Evolutionary conservation across 1,139 yeast species (phyloP).

Genomic region (Williopsis jadinii): DNA sequence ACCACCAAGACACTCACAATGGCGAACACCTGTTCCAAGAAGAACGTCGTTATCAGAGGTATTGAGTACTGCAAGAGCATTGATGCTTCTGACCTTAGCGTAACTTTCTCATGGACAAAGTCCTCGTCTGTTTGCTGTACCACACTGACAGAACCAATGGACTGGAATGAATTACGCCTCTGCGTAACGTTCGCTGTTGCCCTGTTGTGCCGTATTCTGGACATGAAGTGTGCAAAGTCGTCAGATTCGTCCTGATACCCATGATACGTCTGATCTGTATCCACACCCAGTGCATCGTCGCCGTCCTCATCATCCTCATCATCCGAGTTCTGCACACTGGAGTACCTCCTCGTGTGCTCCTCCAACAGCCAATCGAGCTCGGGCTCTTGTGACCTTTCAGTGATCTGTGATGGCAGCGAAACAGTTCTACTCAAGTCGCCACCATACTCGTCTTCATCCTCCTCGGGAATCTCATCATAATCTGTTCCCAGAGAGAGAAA

Average conservation of each 20-base stretch:
- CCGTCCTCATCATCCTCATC: slow-evolving; percentile 15
- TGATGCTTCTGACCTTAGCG: slow-evolving; percentile 37
- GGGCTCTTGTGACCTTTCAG: slow-evolving; percentile 35
- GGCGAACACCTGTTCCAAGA: slow-evolving; percentile 66
- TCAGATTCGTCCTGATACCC: slow-evolving; percentile 32
- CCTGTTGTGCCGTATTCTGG: slow-evolving; percentile 21
- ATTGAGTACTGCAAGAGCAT: slow-evolving; percentile 48
- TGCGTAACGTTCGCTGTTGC: slow-evolving; percentile 3
- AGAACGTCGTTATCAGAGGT: slow-evolving; percentile 61
- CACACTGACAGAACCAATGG: slow-evolving; percentile 20
- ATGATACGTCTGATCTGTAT: slow-evolving; percentile 24
- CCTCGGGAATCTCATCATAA: slow-evolving; percentile 26
- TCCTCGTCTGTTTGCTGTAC: slow-evolving; percentile 29
- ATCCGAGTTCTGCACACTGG: slow-evolving; percentile 26
- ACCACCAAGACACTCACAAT: slow-evolving; percentile 66
- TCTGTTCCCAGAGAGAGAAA: slow-evolving; percentile 43
- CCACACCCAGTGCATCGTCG: slow-evolving; percentile 7
- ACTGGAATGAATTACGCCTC: slow-evolving; percentile 27
- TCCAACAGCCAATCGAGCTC: slow-evolving; percentile 55
- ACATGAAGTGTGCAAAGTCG: slow-evolving; percentile 23
- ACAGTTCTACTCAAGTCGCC: slow-evolving; percentile 35
- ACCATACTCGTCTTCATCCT: slow-evolving; percentile 39
- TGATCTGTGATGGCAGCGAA: slow-evolving; percentile 59
- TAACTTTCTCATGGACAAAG: slow-evolving; percentile 39
- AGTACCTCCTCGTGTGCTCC: slow-evolving; percentile 57